Percentiles rank a stretch among this genome's conserved stretches.
Conservation (phyloP, 345 rosid genomes). For the Dovyalis caffra region DNA sequence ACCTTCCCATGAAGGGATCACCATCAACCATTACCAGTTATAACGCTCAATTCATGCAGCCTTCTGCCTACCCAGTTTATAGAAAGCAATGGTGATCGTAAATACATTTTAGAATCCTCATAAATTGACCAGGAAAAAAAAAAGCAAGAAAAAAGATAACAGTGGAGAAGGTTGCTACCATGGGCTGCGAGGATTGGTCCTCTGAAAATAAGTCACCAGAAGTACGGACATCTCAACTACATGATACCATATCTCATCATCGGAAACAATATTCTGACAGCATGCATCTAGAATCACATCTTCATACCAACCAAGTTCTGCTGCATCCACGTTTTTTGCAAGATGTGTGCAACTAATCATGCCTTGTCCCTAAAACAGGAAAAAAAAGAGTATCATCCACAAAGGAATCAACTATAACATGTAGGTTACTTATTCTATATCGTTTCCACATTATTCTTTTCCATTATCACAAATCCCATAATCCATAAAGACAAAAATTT, state of each 20-base stretch:
- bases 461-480: background rate
- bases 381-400: constrained; percentile 10
- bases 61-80: background rate
- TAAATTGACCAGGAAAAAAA: background rate
- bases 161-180: constrained; percentile 46
- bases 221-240: constrained; percentile 81
- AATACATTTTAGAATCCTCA: background rate
- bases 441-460: background rate
- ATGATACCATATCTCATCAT: constrained; percentile 75
- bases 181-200: constrained; percentile 64
- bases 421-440: background rate
- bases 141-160: background rate
- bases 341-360: constrained; percentile 68
- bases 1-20: background rate
- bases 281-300: constrained; percentile 90
- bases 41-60: too few relatives aligned
- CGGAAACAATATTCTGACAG: constrained; percentile 76
- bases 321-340: constrained; percentile 54
- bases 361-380: constrained; percentile 74
- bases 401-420: background rate
- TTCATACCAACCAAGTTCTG: constrained; percentile 54
- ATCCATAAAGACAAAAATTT: background rate
- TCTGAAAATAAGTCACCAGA: constrained; percentile 50
- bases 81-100: background rate
- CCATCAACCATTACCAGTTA: background rate